Percentiles rank a stretch among this genome's conserved stretches.
These are phyloP conservation scores for Ceratobasidium sp. DNA, from an alignment of 1,284 basidiomycete genomes.

Conservation along the genomic window DNA sequence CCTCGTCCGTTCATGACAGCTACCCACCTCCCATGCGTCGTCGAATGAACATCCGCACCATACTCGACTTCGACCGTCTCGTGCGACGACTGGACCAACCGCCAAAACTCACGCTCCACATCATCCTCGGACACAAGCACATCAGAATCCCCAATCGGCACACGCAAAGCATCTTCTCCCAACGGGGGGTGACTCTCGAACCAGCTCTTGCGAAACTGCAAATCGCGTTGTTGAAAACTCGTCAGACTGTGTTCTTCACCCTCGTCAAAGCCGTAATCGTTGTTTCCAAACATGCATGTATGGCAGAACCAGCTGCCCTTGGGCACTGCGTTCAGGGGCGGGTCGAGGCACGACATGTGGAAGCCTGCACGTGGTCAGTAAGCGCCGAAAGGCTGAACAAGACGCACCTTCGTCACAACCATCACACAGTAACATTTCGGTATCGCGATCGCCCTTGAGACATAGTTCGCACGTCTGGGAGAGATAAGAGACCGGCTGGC, in stretches of 20 bases:
- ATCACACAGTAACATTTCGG: conserved; percentile 94
- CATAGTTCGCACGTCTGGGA: conserved; percentile 84
- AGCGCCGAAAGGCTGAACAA: conserved; percentile 41
- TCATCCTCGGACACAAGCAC: conserved; percentile 81
- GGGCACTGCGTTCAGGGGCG: conserved; percentile 82
- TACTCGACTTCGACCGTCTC: conserved; percentile 99
- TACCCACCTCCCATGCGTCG: conserved; percentile 89
- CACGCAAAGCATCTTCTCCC: conserved; percentile 59
- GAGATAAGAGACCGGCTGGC: not conserved
- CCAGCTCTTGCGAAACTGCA: conserved; percentile 87
- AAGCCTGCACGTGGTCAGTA: conserved; percentile 68
- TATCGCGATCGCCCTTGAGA: conserved; percentile 81
- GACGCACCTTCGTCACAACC: conserved; percentile 90
- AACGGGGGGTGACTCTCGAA: conserved; percentile 76
- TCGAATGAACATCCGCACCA: conserved; percentile 97
- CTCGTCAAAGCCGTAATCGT: conserved; percentile 99
- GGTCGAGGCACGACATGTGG: conserved; percentile 95
- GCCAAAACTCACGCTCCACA: conserved; percentile 96
- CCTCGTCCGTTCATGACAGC: conserved; percentile 3
- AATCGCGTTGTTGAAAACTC: conserved; percentile 89
- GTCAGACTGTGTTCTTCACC: conserved; percentile 94
- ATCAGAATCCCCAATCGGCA: conserved; percentile 60
- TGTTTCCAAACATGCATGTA: conserved; percentile 87
- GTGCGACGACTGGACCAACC: conserved; percentile 83
- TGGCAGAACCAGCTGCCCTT: conserved; percentile 97